These are phyloP conservation scores for Eucalyptus fibrosa DNA, from an alignment of 345 rosid genomes.

Conservation along the genomic window DNA sequence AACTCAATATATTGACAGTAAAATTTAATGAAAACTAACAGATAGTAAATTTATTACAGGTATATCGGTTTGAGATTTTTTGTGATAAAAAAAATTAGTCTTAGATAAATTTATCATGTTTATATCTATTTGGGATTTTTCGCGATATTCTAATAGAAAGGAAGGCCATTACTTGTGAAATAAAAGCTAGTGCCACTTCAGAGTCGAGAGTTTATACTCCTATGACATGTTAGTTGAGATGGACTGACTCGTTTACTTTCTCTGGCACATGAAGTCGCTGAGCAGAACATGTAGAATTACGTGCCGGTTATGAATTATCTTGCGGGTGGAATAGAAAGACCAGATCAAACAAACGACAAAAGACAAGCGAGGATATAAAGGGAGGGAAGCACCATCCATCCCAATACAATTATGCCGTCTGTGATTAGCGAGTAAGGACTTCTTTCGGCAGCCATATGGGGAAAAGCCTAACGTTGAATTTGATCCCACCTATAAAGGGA, in stretches of 20 bases:
- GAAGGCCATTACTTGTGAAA: background rate
- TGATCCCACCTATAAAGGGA: background rate
- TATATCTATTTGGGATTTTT: too few relatives aligned
- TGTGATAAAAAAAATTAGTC: too few relatives aligned
- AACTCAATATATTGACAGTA: rapidly evolving
- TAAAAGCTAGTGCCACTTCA: background rate
- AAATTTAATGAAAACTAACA: too few relatives aligned
- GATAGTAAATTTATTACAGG: rapidly evolving
- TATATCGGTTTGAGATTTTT: rapidly evolving
- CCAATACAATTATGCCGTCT: background rate
- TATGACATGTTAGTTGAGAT: background rate
- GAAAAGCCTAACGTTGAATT: background rate
- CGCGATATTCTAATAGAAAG: background rate
- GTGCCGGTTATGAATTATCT: background rate
- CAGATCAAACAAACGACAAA: background rate
- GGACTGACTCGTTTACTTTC: background rate
- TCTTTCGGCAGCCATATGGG: background rate
- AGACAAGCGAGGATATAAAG: background rate
- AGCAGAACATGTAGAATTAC: background rate
- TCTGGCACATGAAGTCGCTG: background rate
- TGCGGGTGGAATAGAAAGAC: background rate
- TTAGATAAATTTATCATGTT: rapidly evolving
- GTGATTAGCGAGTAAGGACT: background rate
- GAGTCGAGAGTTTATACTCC: background rate
- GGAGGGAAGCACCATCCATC: background rate